phyloP scores from a whole-genome alignment of 2,329 filamentous ascomycete genomes.

The Penicillium sp. region DNA sequence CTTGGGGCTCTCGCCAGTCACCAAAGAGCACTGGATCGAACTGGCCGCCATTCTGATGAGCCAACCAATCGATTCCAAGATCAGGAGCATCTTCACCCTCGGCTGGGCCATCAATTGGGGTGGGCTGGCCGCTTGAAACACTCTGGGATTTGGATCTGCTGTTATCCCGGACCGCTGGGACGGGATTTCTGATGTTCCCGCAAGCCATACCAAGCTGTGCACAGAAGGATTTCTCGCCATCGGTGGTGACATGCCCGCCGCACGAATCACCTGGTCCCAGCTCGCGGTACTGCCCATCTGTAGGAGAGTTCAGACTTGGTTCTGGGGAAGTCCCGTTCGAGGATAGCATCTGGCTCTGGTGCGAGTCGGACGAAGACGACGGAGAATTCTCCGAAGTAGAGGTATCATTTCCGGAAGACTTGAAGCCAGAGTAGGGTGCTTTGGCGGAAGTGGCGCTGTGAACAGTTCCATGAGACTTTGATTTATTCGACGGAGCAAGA shows the following conservation, averaged over 20 bases:
- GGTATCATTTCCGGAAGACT: slow-evolving; percentile 26
- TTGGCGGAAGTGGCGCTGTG: slow-evolving; percentile 14
- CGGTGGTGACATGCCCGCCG: slow-evolving; percentile 27
- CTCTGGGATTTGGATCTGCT: slow-evolving; percentile 28
- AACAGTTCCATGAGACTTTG: slow-evolving; percentile 12
- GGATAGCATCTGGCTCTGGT: slow-evolving; percentile 43
- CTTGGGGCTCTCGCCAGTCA: slow-evolving; percentile 86
- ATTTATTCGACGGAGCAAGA: slow-evolving; percentile 9
- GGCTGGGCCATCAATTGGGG: slow-evolving; percentile 3
- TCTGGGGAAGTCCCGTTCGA: slow-evolving; percentile 52
- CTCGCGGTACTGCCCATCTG: slow-evolving; percentile 38
- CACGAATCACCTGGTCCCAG: slow-evolving; percentile 29
- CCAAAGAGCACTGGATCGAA: slow-evolving; percentile 92
- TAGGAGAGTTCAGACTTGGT: slow-evolving; percentile 44
- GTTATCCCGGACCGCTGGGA: slow-evolving; percentile 38
- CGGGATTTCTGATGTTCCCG: slow-evolving; percentile 45
- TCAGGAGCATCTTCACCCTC: slow-evolving; percentile 11
- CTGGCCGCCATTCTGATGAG: slow-evolving; percentile 75
- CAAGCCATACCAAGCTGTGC: slow-evolving; percentile 46
- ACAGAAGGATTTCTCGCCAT: slow-evolving; percentile 48
- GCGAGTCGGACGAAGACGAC: slow-evolving; percentile 49
- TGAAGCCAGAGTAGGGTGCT: slow-evolving; percentile 20
- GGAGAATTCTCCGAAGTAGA: slow-evolving; percentile 47
- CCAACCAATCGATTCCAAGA: slow-evolving; percentile 62
- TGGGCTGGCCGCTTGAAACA: slow-evolving; percentile 28